phyloP scores from a whole-genome alignment of 768 basidiomycete genomes.

The Krasilnikovozyma curviuscula region DNA sequence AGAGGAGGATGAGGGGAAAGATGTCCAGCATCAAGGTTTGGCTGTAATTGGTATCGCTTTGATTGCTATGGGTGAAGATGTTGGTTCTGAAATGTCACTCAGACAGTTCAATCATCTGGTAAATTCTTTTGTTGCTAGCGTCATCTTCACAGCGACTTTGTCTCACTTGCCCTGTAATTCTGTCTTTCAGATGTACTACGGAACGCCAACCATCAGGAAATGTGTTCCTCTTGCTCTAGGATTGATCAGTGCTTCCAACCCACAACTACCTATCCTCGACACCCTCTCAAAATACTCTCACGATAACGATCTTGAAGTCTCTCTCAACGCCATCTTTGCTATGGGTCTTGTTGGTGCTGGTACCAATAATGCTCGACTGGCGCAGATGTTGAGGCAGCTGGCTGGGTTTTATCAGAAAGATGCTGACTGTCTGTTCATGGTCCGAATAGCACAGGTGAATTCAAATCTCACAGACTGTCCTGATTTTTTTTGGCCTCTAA shows the following conservation, averaged over 20 bases:
- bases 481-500: not conserved
- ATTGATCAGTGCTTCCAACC: constrained; percentile 86
- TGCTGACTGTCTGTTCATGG: constrained; percentile 87
- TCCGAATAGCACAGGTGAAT: constrained; percentile 51
- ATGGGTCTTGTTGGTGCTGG: constrained; percentile 98
- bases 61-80: constrained; percentile 95
- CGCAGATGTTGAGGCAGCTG: constrained; percentile 89
- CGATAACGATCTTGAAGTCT: constrained; percentile 92
- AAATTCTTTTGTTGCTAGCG: constrained; percentile 19
- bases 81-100: constrained; percentile 93
- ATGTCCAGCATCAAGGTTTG: constrained; percentile 72
- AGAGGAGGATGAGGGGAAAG: constrained; percentile 44
- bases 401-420: constrained; percentile 98
- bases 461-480: not conserved
- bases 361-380: constrained; percentile 93
- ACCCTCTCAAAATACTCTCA: constrained; percentile 97
- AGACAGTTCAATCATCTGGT: constrained; percentile 94
- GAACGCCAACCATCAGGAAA: constrained; percentile 79
- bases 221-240: constrained; percentile 86
- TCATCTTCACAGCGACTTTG: not conserved
- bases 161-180: not conserved
- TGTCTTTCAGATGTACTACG: constrained; percentile 74
- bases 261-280: constrained; percentile 80
- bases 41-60: constrained; percentile 84
- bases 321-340: constrained; percentile 89